phyloP scores from a whole-genome alignment of 495 filamentous ascomycete species.

The Penicillium paradoxum region DNA sequence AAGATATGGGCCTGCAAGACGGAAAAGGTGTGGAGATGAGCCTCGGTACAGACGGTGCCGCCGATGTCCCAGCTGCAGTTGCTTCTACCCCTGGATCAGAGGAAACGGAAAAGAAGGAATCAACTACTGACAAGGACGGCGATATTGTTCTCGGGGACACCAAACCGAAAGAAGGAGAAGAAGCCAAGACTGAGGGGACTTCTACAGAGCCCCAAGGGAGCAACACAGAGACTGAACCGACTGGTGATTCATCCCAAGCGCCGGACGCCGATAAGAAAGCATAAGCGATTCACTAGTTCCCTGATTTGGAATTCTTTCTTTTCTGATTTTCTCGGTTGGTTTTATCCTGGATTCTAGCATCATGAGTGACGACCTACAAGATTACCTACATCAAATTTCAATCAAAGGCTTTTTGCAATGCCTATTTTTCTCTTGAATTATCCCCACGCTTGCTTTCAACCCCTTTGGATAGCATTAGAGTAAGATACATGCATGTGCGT shows the following conservation, averaged over 20 bases:
- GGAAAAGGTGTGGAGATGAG: slow-evolving; percentile 44
- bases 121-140: slow-evolving; percentile 34
- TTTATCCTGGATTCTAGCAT: slow-evolving; percentile 14
- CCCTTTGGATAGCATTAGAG: no score
- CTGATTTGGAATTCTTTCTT: not conserved
- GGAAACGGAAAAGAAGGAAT: slow-evolving; percentile 2
- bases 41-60: slow-evolving; percentile 18
- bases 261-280: slow-evolving; percentile 15
- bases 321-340: slow-evolving; percentile 3
- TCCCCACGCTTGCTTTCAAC: not conserved
- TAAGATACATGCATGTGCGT: no score
- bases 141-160: slow-evolving; percentile 40
- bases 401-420: slow-evolving; percentile 1
- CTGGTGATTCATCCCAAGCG: slow-evolving; percentile 8
- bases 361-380: slow-evolving; percentile 29
- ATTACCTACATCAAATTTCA: slow-evolving; percentile 1
- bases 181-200: slow-evolving; percentile 6
- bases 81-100: slow-evolving; percentile 10
- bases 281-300: not conserved
- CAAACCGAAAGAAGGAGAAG: slow-evolving; percentile 11
- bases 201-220: slow-evolving; percentile 5
- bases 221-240: slow-evolving; percentile 1
- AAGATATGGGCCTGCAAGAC: slow-evolving; percentile 80
- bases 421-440: not conserved
- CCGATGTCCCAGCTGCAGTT: slow-evolving; percentile 9